These are phyloP conservation scores for Xerocomellus dryophilus DNA, from an alignment of 768 basidiomycete genomes.

Conservation along the genomic window DNA sequence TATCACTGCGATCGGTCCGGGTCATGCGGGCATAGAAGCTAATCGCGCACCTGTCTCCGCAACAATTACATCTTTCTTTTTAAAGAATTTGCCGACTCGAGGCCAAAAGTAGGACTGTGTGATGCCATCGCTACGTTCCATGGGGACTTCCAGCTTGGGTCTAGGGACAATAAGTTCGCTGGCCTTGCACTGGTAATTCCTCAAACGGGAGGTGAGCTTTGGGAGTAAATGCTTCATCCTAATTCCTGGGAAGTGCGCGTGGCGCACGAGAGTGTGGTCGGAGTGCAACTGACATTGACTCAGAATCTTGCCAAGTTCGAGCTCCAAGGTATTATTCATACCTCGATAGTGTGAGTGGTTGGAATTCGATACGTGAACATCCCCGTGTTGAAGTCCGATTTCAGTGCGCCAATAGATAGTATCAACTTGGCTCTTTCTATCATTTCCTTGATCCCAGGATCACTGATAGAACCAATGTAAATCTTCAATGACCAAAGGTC, in stretches of 20 bases:
- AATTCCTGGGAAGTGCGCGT: slow-evolving; percentile 58
- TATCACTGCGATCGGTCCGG: slow-evolving; percentile 11
- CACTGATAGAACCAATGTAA: slow-evolving; percentile 70
- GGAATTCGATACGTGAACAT: slow-evolving; percentile 79
- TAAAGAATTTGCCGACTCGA: slow-evolving; percentile 68
- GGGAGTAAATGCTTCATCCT: slow-evolving; percentile 80
- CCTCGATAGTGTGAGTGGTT: slow-evolving; percentile 59
- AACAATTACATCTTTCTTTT: slow-evolving; percentile 69
- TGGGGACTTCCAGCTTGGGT: slow-evolving; percentile 41
- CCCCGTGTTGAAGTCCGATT: slow-evolving; percentile 85
- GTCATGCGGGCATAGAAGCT: not conserved
- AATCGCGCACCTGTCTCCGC: slow-evolving; percentile 70
- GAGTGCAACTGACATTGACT: slow-evolving; percentile 62
- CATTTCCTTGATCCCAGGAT: slow-evolving; percentile 61
- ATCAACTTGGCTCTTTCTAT: slow-evolving; percentile 76
- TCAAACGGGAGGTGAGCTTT: slow-evolving; percentile 57
- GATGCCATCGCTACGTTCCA: slow-evolving; percentile 53
- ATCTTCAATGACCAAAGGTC: slow-evolving; percentile 43
- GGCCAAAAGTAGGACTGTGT: slow-evolving; percentile 87
- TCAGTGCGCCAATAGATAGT: slow-evolving; percentile 65
- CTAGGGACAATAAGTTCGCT: slow-evolving; percentile 46
- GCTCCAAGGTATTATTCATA: slow-evolving; percentile 22
- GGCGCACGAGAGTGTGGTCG: slow-evolving; percentile 62
- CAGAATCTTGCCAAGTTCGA: not conserved
- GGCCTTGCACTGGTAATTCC: slow-evolving; percentile 39